Base-by-base conservation (phyloP, 805 yeast genomes). In the Nakazawaea anatomiae region DNA sequence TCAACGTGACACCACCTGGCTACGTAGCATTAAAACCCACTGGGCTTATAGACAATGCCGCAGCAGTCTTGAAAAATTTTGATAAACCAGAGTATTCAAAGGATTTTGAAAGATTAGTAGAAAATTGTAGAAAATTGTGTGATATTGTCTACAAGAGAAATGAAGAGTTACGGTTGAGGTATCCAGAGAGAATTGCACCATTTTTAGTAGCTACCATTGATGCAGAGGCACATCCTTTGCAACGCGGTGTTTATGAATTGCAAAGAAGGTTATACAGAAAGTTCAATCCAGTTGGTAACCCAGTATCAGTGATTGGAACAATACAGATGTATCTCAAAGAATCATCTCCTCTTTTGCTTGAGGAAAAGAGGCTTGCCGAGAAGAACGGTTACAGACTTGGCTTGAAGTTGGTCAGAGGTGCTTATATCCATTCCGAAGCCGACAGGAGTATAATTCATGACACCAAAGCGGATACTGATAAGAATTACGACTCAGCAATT, bases 1-100 rank as follows among this genome's bases (percentile, higher is more conserved):
- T 85, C 56, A 85, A 87, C 64, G 74, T 80, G 12, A 80, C 92
- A 34, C 90, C 96, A 8, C 89, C 96, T 2, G 96, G 96, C 29
- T 91, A 89, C 67, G 87, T 89, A 52, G 98, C 96, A 3, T 73
- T 91, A 62, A 91, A 91, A 70, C 97, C 98, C 46, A 88, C 96
- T 29, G 98, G 97, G 2, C 75, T 92, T 57, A 82, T 88, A 52
- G 73, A 78, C 38, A 78, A 87, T 64, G 96, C 97, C 2, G 86
- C 87, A 11, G 75, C 80, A 25, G 87, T 87, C 8, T 74, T 91
- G 60, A 72, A 75, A 53, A 74, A 88, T 69, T 87, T 71, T 68
- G 71, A 79, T 38, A 58, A 70, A 28, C 80, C 86, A 10, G 78
- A 70, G 40, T 78, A 71, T 58, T 69, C 73, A 18, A 63, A 58